These are phyloP conservation scores for Aurinia saxatilis DNA, from an alignment of 345 rosid genomes.

Conservation along the genomic window DNA sequence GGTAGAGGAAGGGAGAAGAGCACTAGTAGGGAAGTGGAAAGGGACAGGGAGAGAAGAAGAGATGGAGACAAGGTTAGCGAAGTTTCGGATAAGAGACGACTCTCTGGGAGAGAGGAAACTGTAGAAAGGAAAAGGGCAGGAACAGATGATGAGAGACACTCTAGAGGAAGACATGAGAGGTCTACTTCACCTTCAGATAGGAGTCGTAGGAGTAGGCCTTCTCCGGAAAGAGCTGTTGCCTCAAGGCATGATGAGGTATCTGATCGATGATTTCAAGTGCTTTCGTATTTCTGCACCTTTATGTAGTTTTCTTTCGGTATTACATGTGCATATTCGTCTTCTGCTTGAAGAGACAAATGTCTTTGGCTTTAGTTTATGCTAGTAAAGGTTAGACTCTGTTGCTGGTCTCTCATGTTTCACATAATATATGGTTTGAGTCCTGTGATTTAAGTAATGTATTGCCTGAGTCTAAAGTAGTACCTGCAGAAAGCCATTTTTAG, in stretches of 20 bases:
- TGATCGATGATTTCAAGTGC: constrained; percentile 33
- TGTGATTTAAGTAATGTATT: background rate
- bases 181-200: constrained; percentile 47
- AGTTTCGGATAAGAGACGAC: constrained; percentile 41
- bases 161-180: constrained; percentile 44
- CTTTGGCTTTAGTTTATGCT: background rate
- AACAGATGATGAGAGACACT: constrained; percentile 43
- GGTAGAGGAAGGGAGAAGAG: constrained; percentile 43
- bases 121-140: constrained; percentile 41
- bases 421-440: background rate
- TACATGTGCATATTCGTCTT: background rate
- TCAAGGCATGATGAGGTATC: constrained; percentile 58
- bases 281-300: background rate
- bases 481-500: background rate
- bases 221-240: constrained; percentile 17
- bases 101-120: constrained; percentile 50
- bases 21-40: constrained; percentile 26
- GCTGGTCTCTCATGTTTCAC: background rate
- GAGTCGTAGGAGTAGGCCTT: constrained; percentile 29
- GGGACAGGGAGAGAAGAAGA: constrained; percentile 29
- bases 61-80: constrained; percentile 29
- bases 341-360: background rate
- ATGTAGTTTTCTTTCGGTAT: background rate
- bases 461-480: background rate
- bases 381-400: background rate